A percentile compares a stretch with the other conserved stretches of the same genome.
These are phyloP conservation scores for Actinomortierella wolfii DNA, from an alignment of 371 early-diverging fungal genomes.

Conservation along the genomic window DNA sequence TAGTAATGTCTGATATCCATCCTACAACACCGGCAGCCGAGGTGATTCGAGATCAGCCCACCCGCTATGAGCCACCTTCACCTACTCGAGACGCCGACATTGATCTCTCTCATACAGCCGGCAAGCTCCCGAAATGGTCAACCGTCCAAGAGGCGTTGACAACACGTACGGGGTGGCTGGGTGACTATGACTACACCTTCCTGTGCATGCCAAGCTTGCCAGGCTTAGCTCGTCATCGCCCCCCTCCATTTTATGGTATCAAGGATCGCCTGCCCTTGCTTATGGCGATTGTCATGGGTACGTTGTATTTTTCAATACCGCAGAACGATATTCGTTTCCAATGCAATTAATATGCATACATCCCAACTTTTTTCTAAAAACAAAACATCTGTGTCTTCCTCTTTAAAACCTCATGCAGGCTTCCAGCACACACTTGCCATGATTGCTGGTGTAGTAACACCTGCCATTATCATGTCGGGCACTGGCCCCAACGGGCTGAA, in stretches of 20 bases:
- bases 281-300: constrained; percentile 31
- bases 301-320: too few relatives aligned
- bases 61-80: too few relatives aligned
- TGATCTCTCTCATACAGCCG: constrained; percentile 2
- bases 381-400: too few relatives aligned
- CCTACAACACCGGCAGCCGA: too few relatives aligned
- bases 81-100: neutral
- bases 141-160: constrained; percentile 15
- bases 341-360: too few relatives aligned
- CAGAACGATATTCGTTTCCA: too few relatives aligned
- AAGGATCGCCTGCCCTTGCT: constrained; percentile 43
- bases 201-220: constrained; percentile 48
- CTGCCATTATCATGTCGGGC: constrained; percentile 60
- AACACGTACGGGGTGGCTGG: constrained; percentile 41
- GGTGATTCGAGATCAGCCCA: too few relatives aligned
- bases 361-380: too few relatives aligned
- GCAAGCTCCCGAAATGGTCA: neutral
- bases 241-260: constrained; percentile 44
- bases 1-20: too few relatives aligned
- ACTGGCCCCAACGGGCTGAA: constrained; percentile 56
- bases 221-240: constrained; percentile 11
- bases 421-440: constrained; percentile 66
- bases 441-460: constrained; percentile 65
- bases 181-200: constrained; percentile 44
- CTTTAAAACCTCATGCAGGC: constrained; percentile 40